Percentiles rank a stretch among this genome's conserved stretches.
Evolutionary conservation across 176 grass and related monocot genomes (phyloP).

Genomic region (Oryza officinalis): DNA sequence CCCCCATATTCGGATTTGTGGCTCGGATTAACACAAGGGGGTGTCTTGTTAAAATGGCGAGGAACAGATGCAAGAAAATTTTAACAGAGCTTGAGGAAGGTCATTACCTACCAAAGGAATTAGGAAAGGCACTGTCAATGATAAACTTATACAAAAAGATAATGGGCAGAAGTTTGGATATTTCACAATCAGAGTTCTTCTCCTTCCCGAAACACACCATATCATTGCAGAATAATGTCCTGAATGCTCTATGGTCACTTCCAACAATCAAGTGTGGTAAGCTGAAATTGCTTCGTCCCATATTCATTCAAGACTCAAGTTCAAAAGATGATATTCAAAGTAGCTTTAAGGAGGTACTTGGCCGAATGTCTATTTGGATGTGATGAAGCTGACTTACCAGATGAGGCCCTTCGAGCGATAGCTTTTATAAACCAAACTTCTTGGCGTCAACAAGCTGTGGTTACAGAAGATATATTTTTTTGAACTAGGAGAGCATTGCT

Average conservation of each 20-base stretch:
- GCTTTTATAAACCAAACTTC: conserved; percentile 40
- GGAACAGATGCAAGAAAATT: conserved; percentile 32
- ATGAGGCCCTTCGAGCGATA: conserved; percentile 33
- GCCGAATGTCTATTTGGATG: conserved; percentile 41
- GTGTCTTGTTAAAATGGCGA: conserved; percentile 11
- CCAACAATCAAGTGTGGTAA: conserved; percentile 4
- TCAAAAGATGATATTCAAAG: conserved; percentile 13
- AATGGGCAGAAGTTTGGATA: conserved; percentile 19
- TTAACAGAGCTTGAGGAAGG: conserved; percentile 34
- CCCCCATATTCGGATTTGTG: conserved; percentile 4
- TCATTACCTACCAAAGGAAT: conserved; percentile 31
- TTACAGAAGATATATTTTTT: no score
- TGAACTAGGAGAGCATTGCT: no score
- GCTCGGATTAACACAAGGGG: conserved; percentile 20
- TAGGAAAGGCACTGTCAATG: conserved; percentile 1
- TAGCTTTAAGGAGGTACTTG: conserved; percentile 44
- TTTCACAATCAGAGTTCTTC: conserved; percentile 47
- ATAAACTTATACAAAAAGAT: no score
- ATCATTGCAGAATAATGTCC: conserved; percentile 35
- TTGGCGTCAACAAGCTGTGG: background rate
- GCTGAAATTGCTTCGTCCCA: conserved; percentile 26
- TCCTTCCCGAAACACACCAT: conserved; percentile 34
- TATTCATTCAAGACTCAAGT: background rate
- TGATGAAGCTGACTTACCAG: conserved; percentile 38
- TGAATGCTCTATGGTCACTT: conserved; percentile 53